A percentile compares a stretch with the other conserved stretches of the same genome.
These are phyloP conservation scores for Nowakowskiella sp. DNA, from an alignment of 192 early-diverging fungal species.

Conservation along the genomic window DNA sequence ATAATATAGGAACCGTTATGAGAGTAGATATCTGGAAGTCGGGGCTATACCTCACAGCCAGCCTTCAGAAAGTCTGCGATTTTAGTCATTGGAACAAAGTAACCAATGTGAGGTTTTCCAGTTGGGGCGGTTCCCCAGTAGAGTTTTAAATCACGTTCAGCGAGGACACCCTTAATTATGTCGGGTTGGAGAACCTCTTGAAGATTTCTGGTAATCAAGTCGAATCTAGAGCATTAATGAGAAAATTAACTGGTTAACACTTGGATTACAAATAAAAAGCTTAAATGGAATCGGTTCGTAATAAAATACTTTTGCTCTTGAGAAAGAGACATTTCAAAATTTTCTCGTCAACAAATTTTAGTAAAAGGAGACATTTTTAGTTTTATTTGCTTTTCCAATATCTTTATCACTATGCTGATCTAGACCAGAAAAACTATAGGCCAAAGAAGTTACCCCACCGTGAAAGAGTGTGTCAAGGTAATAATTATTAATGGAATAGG, in stretches of 20 bases:
- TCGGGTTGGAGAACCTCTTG: constrained; percentile 89
- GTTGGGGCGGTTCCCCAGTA: constrained; percentile 99
- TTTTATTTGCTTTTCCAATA: too few species aligned
- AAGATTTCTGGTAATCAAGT: constrained; percentile 84
- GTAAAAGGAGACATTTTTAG: too few species aligned
- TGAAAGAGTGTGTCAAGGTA: constrained; percentile 44
- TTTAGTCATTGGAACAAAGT: constrained; percentile 97
- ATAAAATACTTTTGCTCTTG: too few species aligned
- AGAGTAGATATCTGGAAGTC: constrained; percentile 4
- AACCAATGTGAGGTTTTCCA: constrained; percentile 91
- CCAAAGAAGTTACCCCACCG: constrained; percentile 43
- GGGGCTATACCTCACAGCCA: constrained; percentile 63
- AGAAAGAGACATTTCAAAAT: too few species aligned
- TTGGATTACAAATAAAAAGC: too few species aligned
- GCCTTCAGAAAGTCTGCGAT: constrained; percentile 93
- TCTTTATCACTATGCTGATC: too few species aligned
- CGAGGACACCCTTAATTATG: constrained; percentile 73
- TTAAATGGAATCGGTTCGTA: too few species aligned
- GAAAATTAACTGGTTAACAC: too few species aligned
- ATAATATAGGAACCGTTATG: constrained; percentile 1
- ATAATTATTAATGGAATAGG: neutral
- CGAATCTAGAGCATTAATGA: constrained; percentile 48
- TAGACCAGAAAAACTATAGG: constrained; percentile 43
- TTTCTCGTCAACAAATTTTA: too few species aligned
- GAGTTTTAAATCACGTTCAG: constrained; percentile 80